phyloP scores from a whole-genome alignment of 805 yeast genomes.

The Metschnikowia picachoensis region DNA sequence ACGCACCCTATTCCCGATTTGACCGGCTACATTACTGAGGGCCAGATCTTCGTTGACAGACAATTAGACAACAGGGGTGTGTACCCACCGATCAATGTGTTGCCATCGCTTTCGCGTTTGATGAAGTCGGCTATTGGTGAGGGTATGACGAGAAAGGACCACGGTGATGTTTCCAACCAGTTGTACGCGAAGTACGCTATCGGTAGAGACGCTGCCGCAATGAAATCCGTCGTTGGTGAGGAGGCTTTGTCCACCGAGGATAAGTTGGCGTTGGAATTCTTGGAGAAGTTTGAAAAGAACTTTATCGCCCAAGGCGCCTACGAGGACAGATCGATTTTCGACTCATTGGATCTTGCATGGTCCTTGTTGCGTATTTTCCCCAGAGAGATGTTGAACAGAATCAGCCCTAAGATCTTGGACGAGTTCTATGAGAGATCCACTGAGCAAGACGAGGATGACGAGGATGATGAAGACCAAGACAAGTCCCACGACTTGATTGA shows the following conservation, averaged over 20 bases:
- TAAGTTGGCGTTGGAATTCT: constrained; percentile 92
- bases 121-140: constrained; percentile 99
- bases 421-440: constrained; percentile 94
- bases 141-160: constrained; percentile 99
- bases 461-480: constrained; percentile 35
- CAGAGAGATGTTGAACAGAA: constrained; percentile 97
- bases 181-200: constrained; percentile 98
- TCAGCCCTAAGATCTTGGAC: constrained; percentile 92
- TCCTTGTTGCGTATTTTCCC: constrained; percentile 96
- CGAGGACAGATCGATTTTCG: constrained; percentile 91
- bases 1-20: constrained; percentile 99
- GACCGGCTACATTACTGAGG: constrained; percentile 99
- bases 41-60: constrained; percentile 97
- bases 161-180: constrained; percentile 99
- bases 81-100: constrained; percentile 97
- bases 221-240: constrained; percentile 99
- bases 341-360: constrained; percentile 98
- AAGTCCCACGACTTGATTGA: constrained; percentile 42
- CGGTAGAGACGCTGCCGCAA: constrained; percentile 99
- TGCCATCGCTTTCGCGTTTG: constrained; percentile 95
- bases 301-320: constrained; percentile 96
- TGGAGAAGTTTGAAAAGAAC: constrained; percentile 95
- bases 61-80: constrained; percentile 94
- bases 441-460: constrained; percentile 57
- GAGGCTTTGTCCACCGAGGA: constrained; percentile 98